Conservation (phyloP, 108 stramenopile species). For the Cyclotella distinguenda region DNA sequence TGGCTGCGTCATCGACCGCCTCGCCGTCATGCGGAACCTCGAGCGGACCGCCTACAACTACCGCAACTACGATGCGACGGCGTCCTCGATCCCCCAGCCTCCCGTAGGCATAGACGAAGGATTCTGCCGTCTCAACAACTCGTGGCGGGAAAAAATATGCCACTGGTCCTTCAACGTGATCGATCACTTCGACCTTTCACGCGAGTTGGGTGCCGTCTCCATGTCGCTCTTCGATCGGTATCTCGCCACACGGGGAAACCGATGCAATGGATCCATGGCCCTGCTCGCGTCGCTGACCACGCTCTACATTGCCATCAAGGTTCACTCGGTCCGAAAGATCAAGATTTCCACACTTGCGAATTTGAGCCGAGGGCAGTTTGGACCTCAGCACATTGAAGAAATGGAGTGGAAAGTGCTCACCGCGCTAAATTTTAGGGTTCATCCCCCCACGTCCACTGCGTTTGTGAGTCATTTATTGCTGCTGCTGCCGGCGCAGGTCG, state of each 20-base stretch:
- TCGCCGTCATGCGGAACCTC: slow-evolving; percentile 34
- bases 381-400: slow-evolving; percentile 62
- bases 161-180: slow-evolving; percentile 83
- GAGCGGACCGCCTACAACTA: slow-evolving; percentile 36
- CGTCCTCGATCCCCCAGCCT: slow-evolving; percentile 12
- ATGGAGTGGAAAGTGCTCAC: slow-evolving; percentile 69
- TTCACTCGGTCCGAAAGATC: slow-evolving; percentile 67
- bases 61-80: slow-evolving; percentile 9
- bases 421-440: slow-evolving; percentile 63
- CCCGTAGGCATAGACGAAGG: slow-evolving; percentile 14
- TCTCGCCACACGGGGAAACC: slow-evolving; percentile 64
- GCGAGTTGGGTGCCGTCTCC: slow-evolving; percentile 72
- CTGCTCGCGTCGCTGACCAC: slow-evolving; percentile 68
- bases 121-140: slow-evolving; percentile 29
- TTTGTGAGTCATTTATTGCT: slow-evolving; percentile 59
- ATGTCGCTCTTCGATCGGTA: slow-evolving; percentile 77
- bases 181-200: slow-evolving; percentile 79
- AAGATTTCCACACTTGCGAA: slow-evolving; percentile 66
- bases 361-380: slow-evolving; percentile 74
- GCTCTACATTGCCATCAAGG: slow-evolving; percentile 73
- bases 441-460: slow-evolving; percentile 70
- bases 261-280: slow-evolving; percentile 67
- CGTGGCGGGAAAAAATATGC: slow-evolving; percentile 81
- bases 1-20: slow-evolving; percentile 40
- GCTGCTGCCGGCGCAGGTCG: slow-evolving; percentile 54